Evolutionary conservation across 2,329 filamentous ascomycete genomes (phyloP).

Genomic region (Fusarium secorum): DNA sequence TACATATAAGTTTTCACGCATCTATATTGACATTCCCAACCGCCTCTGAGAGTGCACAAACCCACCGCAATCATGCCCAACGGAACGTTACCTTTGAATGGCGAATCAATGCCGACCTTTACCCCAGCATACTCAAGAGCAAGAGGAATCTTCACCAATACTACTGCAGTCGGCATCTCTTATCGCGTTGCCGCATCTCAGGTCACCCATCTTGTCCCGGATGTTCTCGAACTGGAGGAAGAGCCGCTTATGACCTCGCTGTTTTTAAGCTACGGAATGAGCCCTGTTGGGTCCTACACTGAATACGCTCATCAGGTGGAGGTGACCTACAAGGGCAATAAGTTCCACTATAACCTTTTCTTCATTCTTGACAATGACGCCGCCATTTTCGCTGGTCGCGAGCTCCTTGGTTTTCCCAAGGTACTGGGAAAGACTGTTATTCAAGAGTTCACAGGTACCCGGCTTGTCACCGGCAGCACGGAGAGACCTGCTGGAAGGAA

Average conservation of each 20-base stretch:
- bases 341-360: not conserved
- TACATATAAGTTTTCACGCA: rapidly evolving
- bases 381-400: not conserved
- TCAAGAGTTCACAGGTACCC: not conserved
- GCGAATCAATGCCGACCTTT: not conserved
- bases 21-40: not conserved
- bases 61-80: not conserved
- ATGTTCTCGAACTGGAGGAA: not conserved
- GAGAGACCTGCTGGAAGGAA: not conserved
- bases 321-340: not conserved
- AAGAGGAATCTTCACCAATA: not conserved
- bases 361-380: not conserved
- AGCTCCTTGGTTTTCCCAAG: not conserved
- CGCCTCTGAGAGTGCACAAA: not conserved
- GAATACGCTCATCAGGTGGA: not conserved
- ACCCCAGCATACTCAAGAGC: not conserved
- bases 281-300: not conserved
- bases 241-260: not conserved
- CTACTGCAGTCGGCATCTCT: not conserved
- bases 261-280: not conserved
- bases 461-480: not conserved
- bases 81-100: not conserved
- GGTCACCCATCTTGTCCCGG: not conserved
- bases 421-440: not conserved
- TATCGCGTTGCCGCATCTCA: not conserved